A percentile compares a stretch with the other conserved stretches of the same genome.
phyloP scores from a whole-genome alignment of 768 basidiomycete genomes.

The Hericium erinaceus region DNA sequence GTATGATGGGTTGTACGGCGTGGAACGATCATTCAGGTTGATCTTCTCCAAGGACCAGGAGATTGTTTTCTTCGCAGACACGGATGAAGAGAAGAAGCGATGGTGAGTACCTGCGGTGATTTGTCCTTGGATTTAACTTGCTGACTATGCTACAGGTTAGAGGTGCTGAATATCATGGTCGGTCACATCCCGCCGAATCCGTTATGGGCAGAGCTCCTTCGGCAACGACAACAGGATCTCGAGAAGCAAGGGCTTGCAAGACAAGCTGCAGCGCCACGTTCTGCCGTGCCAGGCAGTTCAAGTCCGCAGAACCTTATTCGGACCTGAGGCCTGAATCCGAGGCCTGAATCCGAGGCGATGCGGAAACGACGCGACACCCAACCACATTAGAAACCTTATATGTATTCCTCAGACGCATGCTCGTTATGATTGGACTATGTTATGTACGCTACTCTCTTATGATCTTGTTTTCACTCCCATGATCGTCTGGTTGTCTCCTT shows the following conservation, averaged over 20 bases:
- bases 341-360: neutral
- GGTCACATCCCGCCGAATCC: slow-evolving; percentile 89
- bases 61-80: slow-evolving; percentile 88
- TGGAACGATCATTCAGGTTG: slow-evolving; percentile 80
- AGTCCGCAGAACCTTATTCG: neutral
- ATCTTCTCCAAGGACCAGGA: slow-evolving; percentile 69
- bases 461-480: neutral
- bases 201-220: slow-evolving; percentile 85
- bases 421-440: neutral
- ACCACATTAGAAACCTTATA: neutral
- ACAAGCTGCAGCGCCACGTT: neutral
- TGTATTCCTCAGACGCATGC: neutral
- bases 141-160: slow-evolving; percentile 47
- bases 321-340: neutral
- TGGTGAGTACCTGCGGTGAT: slow-evolving; percentile 47
- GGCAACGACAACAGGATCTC: slow-evolving; percentile 64
- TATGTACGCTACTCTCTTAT: neutral
- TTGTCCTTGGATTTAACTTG: neutral
- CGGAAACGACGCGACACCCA: slow-evolving; percentile 9
- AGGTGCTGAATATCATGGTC: slow-evolving; percentile 74
- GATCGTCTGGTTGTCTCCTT: neutral
- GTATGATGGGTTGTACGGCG: slow-evolving; percentile 54
- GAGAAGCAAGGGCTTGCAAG: slow-evolving; percentile 11
- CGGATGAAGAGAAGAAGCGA: slow-evolving; percentile 73
- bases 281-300: neutral